A percentile compares a stretch with the other conserved stretches of the same genome.
These are phyloP conservation scores for Penicillium fimorum DNA, from an alignment of 495 filamentous ascomycete species.

Conservation along the genomic window DNA sequence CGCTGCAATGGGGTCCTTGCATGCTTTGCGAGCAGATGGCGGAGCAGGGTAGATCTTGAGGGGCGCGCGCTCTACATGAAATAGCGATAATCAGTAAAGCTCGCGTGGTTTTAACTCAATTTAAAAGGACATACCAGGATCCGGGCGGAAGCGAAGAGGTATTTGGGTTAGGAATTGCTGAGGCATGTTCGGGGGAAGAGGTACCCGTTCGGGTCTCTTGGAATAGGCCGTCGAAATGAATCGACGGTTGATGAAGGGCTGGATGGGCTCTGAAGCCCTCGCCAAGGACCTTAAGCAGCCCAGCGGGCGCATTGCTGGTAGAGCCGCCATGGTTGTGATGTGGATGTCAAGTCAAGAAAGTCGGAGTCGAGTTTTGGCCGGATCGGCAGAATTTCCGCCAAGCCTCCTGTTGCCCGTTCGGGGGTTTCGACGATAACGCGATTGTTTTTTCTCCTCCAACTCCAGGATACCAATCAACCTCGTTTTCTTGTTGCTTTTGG, in stretches of 20 bases:
- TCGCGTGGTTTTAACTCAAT: background rate
- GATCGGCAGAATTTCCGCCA: conserved; percentile 46
- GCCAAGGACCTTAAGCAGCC: conserved; percentile 61
- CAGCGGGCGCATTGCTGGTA: conserved; percentile 61
- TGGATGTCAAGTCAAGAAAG: conserved; percentile 24
- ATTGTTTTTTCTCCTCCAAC: conserved; percentile 13
- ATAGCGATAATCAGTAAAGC: conserved; percentile 19
- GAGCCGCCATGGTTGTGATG: conserved; percentile 54
- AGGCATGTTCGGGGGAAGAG: conserved; percentile 44
- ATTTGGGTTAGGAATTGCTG: conserved; percentile 44
- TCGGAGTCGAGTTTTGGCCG: conserved; percentile 35
- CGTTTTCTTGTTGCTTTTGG: conserved; percentile 10
- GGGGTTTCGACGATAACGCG: conserved; percentile 10
- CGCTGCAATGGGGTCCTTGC: conserved; percentile 59
- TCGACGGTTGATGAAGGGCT: conserved; percentile 41
- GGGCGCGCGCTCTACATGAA: conserved; percentile 36
- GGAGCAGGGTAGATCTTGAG: conserved; percentile 56
- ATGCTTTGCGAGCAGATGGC: conserved; percentile 40
- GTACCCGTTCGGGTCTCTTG: conserved; percentile 33
- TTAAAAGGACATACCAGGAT: conserved; percentile 29
- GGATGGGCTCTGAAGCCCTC: conserved; percentile 44
- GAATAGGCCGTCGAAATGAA: conserved; percentile 44
- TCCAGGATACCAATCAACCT: conserved; percentile 8
- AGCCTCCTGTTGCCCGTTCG: conserved; percentile 29
- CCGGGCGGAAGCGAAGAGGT: conserved; percentile 37